Base-by-base conservation (phyloP, 2,329 filamentous ascomycete species). In the Thielaviopsis populi region DNA sequence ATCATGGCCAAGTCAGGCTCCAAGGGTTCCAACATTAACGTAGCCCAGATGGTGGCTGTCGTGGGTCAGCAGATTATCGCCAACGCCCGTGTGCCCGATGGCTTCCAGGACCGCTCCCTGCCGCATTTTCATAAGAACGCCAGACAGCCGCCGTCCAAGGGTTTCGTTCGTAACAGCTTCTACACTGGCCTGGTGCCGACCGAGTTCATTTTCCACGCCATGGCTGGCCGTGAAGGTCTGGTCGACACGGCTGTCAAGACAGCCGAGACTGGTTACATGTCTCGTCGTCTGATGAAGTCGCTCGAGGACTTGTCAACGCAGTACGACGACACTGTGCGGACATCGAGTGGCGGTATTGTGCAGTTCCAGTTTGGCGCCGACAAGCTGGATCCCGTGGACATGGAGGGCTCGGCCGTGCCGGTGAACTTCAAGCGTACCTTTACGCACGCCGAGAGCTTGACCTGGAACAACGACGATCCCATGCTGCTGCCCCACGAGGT, bases 171-270 rank as follows among this genome's bases (percentile, higher is more conserved):
- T 67, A 96, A 97, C 76, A 96, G 91, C 76, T 99, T 99, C 80
- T 99, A 96, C 74, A 89, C 89, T 0, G 94, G 94, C 1, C 78
- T 99, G 0, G 81, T 86, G 1, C 92, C 94, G 1, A 91, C 89
- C 0, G 94, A 99, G 70, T 97, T 99, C 74, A 82, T 97, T 65
- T 97, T 99, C 76, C 94, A 99, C 82, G 94, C 94, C 69, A 96
- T 97, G 77, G 96, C 91, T 70, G 94, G 94, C 70, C 88, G 94
- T 84, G 94, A 97, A 83, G 94, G 94, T 83, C 78, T 99, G 69
- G 91, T 99, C 71, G 94, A 99, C 82, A 99, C 94, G 1, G 94
- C 94, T 67, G 94, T 97, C 76, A 99, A 99, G 78, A 99, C 94
- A 62, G 94, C 94, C 62, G 94, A 99, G 74, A 99, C 94, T 11